These are phyloP conservation scores for Verticillium alfalfae DNA, from an alignment of 2,329 filamentous ascomycete genomes.

Conservation along the genomic window DNA sequence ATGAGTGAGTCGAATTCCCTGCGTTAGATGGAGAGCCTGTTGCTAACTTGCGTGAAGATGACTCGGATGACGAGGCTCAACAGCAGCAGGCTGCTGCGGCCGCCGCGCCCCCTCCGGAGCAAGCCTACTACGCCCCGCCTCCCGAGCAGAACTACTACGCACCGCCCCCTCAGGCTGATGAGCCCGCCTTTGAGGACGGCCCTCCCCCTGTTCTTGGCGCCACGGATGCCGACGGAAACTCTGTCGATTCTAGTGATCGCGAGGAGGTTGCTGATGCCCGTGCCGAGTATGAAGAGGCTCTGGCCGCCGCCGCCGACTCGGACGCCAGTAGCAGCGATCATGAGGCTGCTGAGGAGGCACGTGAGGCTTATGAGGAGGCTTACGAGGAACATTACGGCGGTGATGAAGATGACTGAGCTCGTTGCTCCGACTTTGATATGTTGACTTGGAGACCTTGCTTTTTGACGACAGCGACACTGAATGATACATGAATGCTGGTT, in stretches of 20 bases:
- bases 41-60: conserved; percentile 3
- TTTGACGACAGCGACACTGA: not conserved
- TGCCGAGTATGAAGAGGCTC: conserved; percentile 37
- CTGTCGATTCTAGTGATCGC: conserved; percentile 34
- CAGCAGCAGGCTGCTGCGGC: conserved; percentile 11
- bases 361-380: conserved; percentile 44
- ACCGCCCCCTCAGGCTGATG: conserved; percentile 9
- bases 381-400: conserved; percentile 37
- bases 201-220: conserved; percentile 29
- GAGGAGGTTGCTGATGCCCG: conserved; percentile 35
- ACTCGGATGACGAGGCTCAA: conserved; percentile 11
- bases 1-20: conserved; percentile 34
- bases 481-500: not conserved
- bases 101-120: conserved; percentile 1
- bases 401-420: conserved; percentile 12
- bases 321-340: conserved; percentile 45
- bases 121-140: conserved; percentile 1
- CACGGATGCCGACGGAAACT: conserved; percentile 33
- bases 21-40: not conserved
- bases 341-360: conserved; percentile 46
- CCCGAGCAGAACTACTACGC: conserved; percentile 10
- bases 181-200: conserved; percentile 7
- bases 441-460: not conserved
- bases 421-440: not conserved
- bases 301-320: conserved; percentile 30